These are phyloP conservation scores for Angophora floribunda DNA, from an alignment of 345 rosid species.

Conservation along the genomic window DNA sequence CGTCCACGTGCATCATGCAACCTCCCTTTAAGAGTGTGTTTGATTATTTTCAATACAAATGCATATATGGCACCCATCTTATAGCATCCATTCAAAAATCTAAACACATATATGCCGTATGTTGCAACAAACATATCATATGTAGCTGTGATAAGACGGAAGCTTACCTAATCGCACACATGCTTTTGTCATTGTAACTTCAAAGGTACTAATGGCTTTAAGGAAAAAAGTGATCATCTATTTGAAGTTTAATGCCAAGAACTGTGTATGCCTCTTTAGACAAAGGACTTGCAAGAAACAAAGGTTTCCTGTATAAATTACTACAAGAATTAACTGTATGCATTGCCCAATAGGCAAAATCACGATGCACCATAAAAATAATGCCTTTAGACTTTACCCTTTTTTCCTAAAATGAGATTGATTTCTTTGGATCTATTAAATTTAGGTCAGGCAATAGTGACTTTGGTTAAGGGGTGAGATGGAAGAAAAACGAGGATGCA, in stretches of 20 bases:
- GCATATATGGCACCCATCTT: background rate
- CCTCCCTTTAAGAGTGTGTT: background rate
- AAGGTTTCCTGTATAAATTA: background rate
- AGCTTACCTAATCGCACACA: background rate
- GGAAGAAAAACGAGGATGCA: background rate
- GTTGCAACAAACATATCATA: background rate
- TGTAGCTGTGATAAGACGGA: background rate
- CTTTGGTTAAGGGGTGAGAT: background rate
- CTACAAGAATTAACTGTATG: background rate
- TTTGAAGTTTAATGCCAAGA: background rate
- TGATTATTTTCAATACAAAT: background rate
- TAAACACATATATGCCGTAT: background rate
- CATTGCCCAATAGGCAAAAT: background rate
- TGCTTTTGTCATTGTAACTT: background rate
- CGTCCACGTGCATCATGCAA: background rate
- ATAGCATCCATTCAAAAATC: background rate
- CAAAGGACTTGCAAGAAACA: background rate
- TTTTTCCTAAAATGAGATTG: background rate
- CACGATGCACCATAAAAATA: background rate
- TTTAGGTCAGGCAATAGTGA: background rate
- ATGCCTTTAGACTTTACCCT: background rate
- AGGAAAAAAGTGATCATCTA: background rate
- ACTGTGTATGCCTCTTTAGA: background rate
- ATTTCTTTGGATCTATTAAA: background rate
- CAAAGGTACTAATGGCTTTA: background rate